Evolutionary conservation across 1,139 yeast genomes (phyloP), one percentile per base, ranked within the genome.

Genomic region (Saccharomyces hybrid): DNA sequence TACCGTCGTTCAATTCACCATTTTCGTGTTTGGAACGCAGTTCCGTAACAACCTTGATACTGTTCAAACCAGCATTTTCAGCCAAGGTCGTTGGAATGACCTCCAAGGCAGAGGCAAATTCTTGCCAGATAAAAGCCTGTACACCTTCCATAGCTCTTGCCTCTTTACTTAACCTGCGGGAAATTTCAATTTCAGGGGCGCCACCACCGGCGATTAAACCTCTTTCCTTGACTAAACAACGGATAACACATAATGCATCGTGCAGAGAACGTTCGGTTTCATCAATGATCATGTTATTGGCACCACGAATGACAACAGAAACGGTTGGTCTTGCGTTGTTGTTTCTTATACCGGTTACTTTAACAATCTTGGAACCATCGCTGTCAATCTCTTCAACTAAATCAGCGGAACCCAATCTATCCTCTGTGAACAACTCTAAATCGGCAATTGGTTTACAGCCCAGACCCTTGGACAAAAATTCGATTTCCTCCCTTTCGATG

Each of bases 151-250:
- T 77, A 50, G 82, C 75, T 59, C 86, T 81, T 23, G 97, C 79
- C 72, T 91, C 97, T 65, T 83, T 84, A 71, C 82, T 78, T 63
- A 93, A 75, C 27, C 83, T 82, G 65, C 96, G 83, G 4, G 98
- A 85, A 14, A 91, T 86, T 75, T 93, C 99, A 63, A 93, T 83
- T 75, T 93, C 99, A 50, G 99, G 97, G 5, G 99, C 98, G 63
- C 99, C 99, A 61, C 99, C 99, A 65, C 99, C 99, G 13, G 98
- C 97, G 73, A 93, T 89, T 67, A 93, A 78, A 2, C 97, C 98
- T 69, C 83, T 87, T 73, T 90, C 93, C 71, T 93, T 91, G 47
- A 95, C 98, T 56, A 93, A 77, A 76, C 99, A 93, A 71, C 98
- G 84, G 56, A 95, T 81, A 28, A 95, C 99, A 78, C 99, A 93